A percentile compares a stretch with the other conserved stretches of the same genome.
Conservation (phyloP, 2,329 filamentous ascomycete genomes). For the Mycogone perniciosa region DNA sequence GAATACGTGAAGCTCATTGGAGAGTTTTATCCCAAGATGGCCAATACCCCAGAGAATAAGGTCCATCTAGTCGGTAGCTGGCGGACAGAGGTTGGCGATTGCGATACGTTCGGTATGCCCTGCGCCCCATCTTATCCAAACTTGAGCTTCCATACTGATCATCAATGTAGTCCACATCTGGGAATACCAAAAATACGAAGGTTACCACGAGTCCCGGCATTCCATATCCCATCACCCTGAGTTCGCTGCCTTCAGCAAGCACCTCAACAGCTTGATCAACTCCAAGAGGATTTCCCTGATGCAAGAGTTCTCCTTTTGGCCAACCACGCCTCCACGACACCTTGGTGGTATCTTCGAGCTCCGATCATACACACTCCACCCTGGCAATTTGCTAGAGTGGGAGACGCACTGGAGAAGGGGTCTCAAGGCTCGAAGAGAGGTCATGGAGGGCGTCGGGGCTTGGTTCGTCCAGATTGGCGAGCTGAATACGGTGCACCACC, state of each 20-base stretch:
- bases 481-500: slow-evolving; percentile 92
- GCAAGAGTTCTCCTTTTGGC: slow-evolving; percentile 99
- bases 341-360: slow-evolving; percentile 93
- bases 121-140: not conserved
- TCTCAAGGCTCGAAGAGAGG: slow-evolving; percentile 81
- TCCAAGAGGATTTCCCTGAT: slow-evolving; percentile 86
- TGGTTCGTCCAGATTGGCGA: slow-evolving; percentile 99
- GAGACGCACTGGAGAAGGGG: slow-evolving; percentile 96
- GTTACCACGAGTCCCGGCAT: slow-evolving; percentile 88
- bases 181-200: slow-evolving; percentile 97
- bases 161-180: slow-evolving; percentile 79
- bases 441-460: slow-evolving; percentile 96
- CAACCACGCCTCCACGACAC: slow-evolving; percentile 81
- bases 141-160: slow-evolving; percentile 6
- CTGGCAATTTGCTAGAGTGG: slow-evolving; percentile 95
- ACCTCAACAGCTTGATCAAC: slow-evolving; percentile 78
- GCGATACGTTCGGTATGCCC: slow-evolving; percentile 82
- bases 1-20: slow-evolving; percentile 90
- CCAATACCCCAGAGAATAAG: slow-evolving; percentile 77
- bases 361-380: slow-evolving; percentile 91
- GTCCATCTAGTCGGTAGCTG: slow-evolving; percentile 96
- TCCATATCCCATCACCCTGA: slow-evolving; percentile 77
- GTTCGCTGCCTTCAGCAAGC: slow-evolving; percentile 74
- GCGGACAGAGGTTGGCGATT: slow-evolving; percentile 95
- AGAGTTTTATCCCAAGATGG: slow-evolving; percentile 87